phyloP scores from a whole-genome alignment of 1,284 basidiomycete genomes.

The Apiotrichum siamense region DNA sequence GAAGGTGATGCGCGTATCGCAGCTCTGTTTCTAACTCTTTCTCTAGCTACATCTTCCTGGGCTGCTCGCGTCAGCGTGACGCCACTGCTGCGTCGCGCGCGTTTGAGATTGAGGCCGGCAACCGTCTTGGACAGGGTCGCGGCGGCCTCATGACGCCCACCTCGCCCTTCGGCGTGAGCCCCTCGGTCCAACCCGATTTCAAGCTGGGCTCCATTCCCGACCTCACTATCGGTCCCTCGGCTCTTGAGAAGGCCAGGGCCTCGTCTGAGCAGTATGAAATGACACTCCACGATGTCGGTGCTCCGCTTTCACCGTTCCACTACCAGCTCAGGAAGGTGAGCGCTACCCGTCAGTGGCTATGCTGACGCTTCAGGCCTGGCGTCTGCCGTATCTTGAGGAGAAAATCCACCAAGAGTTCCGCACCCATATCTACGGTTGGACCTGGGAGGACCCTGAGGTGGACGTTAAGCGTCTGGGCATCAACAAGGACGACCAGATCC shows the following conservation, averaged over 20 bases:
- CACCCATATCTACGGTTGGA: slow-evolving; percentile 64
- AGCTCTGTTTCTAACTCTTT: background rate
- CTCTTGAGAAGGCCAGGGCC: slow-evolving; percentile 23
- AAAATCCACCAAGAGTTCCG: slow-evolving; percentile 69
- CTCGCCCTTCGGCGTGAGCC: slow-evolving; percentile 48
- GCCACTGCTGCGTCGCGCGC: slow-evolving; percentile 58
- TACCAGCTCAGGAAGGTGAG: slow-evolving; percentile 60
- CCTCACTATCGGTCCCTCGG: slow-evolving; percentile 42
- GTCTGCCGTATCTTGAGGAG: slow-evolving; percentile 71
- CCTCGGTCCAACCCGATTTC: slow-evolving; percentile 26
- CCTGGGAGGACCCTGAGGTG: slow-evolving; percentile 75
- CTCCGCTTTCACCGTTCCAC: slow-evolving; percentile 67
- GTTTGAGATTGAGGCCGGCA: slow-evolving; percentile 67
- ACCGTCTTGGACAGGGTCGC: slow-evolving; percentile 52
- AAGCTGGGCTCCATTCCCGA: slow-evolving; percentile 48
- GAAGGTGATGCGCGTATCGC: background rate
- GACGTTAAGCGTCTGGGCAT: slow-evolving; percentile 66
- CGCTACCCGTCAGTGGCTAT: background rate
- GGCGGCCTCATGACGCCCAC: slow-evolving; percentile 48
- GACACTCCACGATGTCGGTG: slow-evolving; percentile 53
- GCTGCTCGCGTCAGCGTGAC: slow-evolving; percentile 62
- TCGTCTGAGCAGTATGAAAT: slow-evolving; percentile 21
- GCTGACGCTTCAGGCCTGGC: slow-evolving; percentile 52
- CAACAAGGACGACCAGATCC: slow-evolving; percentile 60
- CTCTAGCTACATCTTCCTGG: slow-evolving; percentile 66